Evolutionary conservation across 768 basidiomycete genomes (phyloP), one percentile per base, ranked within the genome.

Genomic region (Kwoniella bestiolae): DNA sequence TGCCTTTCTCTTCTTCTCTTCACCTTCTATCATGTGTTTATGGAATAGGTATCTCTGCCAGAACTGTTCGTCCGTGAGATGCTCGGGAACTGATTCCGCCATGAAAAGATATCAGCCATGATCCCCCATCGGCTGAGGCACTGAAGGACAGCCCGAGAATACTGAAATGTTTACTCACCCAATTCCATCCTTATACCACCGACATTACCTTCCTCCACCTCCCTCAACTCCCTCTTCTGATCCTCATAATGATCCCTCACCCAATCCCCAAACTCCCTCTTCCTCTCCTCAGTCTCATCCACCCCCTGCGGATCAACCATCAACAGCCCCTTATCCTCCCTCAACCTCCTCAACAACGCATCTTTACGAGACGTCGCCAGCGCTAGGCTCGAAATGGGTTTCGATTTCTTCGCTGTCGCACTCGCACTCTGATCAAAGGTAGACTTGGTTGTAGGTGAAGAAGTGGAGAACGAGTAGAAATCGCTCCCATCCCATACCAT

Each of bases 401-500:
- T 80, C 82, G 77, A 80, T 72, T 41, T 83, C 29, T 53, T 66
- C 9, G 23, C 63, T 46, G 5, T 53, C 29, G 51, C 18, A 29
- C n/a, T 5, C 56, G 65, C 47, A 75, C 7, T 82, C 79, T 67
- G 83, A 47, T 45, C 16, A 26, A 25, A 55, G 14, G 11, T 31
- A n/a, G 28, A 38, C 84, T 68, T 65, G 79, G 69, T 65, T 57
- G 55, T 45, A 3, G 70, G 72, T 44, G 72, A 72, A 8, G 76
- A 67, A 72, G 80, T 46, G 70, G 86, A 91, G 63, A 93, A 76
- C 83, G 89, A 87, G 89, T 92, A 94, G 77, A 93, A 86, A 79
- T 94, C 92, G 32, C 88, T 82, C 0, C 92, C 93, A 78, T 94
- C 93, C 92, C 92, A 94, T 2, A 81, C 76, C 32, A 73, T 68